Conservation (phyloP, 768 basidiomycete species). For the Holtermannia corniformis region DNA sequence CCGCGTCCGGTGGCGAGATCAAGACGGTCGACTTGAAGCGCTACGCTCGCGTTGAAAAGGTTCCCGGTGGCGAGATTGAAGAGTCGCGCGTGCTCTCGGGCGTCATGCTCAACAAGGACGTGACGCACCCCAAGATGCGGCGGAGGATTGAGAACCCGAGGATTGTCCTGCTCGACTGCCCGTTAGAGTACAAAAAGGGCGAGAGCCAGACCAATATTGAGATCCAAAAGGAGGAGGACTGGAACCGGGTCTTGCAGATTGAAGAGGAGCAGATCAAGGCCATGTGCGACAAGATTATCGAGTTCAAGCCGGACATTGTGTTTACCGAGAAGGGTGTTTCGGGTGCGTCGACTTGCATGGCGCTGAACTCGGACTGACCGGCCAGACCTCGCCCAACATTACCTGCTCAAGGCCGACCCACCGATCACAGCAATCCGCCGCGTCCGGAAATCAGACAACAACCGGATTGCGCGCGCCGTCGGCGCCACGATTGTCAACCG, state of each 20-base stretch:
- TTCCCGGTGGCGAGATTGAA: constrained; percentile 96
- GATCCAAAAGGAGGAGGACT: constrained; percentile 86
- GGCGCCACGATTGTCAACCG: constrained; percentile 97
- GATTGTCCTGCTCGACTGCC: constrained; percentile 84
- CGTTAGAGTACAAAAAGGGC: constrained; percentile 97
- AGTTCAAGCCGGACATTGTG: constrained; percentile 89
- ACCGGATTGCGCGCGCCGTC: constrained; percentile 89
- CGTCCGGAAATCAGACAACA: constrained; percentile 98
- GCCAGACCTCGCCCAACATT: constrained; percentile 82
- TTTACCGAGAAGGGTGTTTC: constrained; percentile 98
- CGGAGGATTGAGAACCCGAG: constrained; percentile 79
- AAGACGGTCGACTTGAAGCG: constrained; percentile 96
- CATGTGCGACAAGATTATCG: constrained; percentile 72
- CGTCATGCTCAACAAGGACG: constrained; percentile 97
- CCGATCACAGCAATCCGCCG: constrained; percentile 80
- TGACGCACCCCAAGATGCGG: constrained; percentile 95
- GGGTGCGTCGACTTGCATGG: constrained; percentile 49
- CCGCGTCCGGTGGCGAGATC: constrained; percentile 44
- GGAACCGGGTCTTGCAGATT: constrained; percentile 81
- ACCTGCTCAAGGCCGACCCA: constrained; percentile 66
- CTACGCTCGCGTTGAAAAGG: constrained; percentile 93
- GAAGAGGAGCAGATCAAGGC: constrained; percentile 95
- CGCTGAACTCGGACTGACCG: neutral
- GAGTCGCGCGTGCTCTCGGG: constrained; percentile 75
- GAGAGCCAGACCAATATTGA: constrained; percentile 98